Percentiles rank a stretch among this genome's conserved stretches.
Evolutionary conservation across 148 eudicot species (phyloP).

Genomic region (Talinum fruticosum): DNA sequence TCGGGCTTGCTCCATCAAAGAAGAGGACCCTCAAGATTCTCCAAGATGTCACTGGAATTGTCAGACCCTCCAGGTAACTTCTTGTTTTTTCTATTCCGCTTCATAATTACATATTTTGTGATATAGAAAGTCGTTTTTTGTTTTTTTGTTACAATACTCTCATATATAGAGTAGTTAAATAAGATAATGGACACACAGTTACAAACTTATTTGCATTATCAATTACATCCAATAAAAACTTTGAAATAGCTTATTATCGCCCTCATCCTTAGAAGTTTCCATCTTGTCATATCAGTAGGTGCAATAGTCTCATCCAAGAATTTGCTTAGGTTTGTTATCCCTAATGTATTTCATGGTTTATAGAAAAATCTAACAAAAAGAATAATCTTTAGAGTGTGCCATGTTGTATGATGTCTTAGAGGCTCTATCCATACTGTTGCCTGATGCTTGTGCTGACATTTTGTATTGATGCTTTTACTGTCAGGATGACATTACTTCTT

Average conservation of each 20-base stretch:
- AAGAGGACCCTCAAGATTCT: slow-evolving; percentile 51
- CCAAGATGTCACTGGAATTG: slow-evolving; percentile 48
- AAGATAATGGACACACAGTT: too few relatives aligned
- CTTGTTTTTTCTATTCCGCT: too few relatives aligned
- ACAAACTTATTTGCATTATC: too few relatives aligned
- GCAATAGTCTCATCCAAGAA: background rate
- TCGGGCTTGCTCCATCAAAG: slow-evolving; percentile 55
- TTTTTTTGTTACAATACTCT: too few relatives aligned
- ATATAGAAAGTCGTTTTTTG: too few relatives aligned
- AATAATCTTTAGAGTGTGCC: background rate
- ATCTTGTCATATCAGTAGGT: background rate
- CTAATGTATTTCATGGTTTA: background rate
- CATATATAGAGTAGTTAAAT: too few relatives aligned
- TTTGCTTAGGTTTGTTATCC: background rate
- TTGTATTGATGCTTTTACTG: slow-evolving; percentile 12
- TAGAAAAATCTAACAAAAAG: background rate
- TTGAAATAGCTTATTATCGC: too few relatives aligned
- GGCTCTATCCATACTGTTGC: background rate
- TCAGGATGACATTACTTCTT: slow-evolving; percentile 71
- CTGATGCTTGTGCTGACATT: background rate
- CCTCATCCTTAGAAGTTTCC: background rate
- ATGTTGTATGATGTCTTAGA: background rate
- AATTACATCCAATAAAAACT: too few relatives aligned
- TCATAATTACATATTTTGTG: too few relatives aligned
- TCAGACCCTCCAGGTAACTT: slow-evolving; percentile 56